Evolutionary conservation across 345 rosid genomes (phyloP).

Genomic region (Dimocarpus longan): DNA sequence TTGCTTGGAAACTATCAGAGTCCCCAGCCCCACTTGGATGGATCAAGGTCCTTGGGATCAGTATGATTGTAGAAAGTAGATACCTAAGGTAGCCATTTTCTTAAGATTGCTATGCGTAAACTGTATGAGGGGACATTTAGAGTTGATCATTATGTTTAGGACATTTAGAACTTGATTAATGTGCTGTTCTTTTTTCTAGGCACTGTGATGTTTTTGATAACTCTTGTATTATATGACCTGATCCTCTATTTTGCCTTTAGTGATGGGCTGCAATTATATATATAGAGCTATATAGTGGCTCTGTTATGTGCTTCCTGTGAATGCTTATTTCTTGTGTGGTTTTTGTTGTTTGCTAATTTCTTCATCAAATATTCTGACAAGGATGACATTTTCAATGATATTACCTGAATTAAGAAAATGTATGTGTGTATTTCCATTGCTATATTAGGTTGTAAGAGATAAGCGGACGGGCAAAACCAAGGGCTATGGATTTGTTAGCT

Average conservation of each 20-base stretch:
- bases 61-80: neutral
- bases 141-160: neutral
- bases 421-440: neutral
- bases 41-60: no score
- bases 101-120: neutral
- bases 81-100: neutral
- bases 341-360: neutral
- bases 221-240: neutral
- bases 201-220: neutral
- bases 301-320: neutral
- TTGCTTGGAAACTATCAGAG: neutral
- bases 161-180: neutral
- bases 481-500: constrained; percentile 98
- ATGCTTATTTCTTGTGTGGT: neutral
- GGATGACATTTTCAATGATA: neutral
- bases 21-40: neutral
- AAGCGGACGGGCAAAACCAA: constrained; percentile 98
- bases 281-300: no score
- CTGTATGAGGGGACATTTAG: neutral
- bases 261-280: neutral
- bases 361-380: neutral
- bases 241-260: neutral
- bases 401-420: neutral
- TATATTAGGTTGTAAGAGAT: constrained; percentile 87
- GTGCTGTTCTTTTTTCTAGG: no score